These are phyloP conservation scores for Malassezia japonica DNA, from an alignment of 1,284 basidiomycete genomes.

Conservation along the genomic window DNA sequence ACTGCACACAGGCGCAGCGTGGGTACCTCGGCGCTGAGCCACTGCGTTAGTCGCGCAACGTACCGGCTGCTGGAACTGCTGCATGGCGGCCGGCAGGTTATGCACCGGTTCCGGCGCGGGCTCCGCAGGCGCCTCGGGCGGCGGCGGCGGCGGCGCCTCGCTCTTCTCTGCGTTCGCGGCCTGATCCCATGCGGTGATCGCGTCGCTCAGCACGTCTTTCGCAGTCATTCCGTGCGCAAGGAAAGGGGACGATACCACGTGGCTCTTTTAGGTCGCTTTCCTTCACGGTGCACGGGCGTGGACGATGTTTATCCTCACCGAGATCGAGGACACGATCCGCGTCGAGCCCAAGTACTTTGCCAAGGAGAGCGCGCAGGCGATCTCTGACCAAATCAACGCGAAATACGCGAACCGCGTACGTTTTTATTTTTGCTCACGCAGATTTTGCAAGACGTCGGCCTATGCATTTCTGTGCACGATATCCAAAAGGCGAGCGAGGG, in stretches of 20 bases:
- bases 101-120: conserved; percentile 6
- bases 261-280: not conserved
- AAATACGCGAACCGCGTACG: conserved; percentile 73
- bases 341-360: conserved; percentile 68
- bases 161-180: no score
- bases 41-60: not conserved
- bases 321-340: conserved; percentile 60
- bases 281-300: not conserved
- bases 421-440: conserved; percentile 45
- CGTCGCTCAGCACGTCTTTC: conserved; percentile 15
- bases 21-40: conserved; percentile 13
- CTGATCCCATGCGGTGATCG: conserved; percentile 4
- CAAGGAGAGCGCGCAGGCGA: conserved; percentile 60
- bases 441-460: conserved; percentile 79
- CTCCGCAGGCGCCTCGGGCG: not conserved
- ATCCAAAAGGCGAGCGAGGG: conserved; percentile 76
- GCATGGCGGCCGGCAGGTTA: conserved; percentile 29
- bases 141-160: not conserved
- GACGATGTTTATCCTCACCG: conserved; percentile 34
- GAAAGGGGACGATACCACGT: conserved; percentile 2
- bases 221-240: conserved; percentile 6
- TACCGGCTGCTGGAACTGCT: conserved; percentile 20
- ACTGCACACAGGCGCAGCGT: conserved; percentile 58
- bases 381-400: conserved; percentile 71
- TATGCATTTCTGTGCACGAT: conserved; percentile 82